These are phyloP conservation scores for Paecilomyces sp. DNA, from an alignment of 2,329 filamentous ascomycete genomes.

Conservation along the genomic window DNA sequence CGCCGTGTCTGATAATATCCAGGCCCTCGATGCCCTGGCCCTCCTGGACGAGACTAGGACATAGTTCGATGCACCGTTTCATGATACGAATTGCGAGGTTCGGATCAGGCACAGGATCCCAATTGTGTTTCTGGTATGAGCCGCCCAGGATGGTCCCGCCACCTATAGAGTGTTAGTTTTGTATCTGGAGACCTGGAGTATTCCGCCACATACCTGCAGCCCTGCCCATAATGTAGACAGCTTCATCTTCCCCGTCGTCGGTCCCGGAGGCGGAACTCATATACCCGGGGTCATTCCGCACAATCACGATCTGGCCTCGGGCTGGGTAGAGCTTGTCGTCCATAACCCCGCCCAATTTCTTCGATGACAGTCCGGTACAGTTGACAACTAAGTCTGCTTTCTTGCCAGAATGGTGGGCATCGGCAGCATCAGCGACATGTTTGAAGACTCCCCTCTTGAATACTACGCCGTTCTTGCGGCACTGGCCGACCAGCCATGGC, in stretches of 20 bases:
- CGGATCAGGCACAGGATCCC: constrained; percentile 71
- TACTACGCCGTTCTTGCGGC: constrained; percentile 63
- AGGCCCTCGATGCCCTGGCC: constrained; percentile 60
- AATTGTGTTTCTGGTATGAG: constrained; percentile 70
- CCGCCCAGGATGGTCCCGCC: constrained; percentile 85
- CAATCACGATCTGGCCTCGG: constrained; percentile 76
- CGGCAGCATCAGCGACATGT: constrained; percentile 67
- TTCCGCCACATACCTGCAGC: constrained; percentile 38
- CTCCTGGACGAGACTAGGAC: constrained; percentile 44
- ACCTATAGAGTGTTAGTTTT: constrained; percentile 27
- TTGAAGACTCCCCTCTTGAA: constrained; percentile 56
- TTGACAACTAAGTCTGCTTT: constrained; percentile 69
- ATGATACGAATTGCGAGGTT: constrained; percentile 79
- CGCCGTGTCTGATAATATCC: constrained; percentile 71
- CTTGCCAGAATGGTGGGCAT: constrained; percentile 50
- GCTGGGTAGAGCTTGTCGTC: constrained; percentile 67
- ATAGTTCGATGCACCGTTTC: constrained; percentile 49
- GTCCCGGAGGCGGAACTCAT: constrained; percentile 67
- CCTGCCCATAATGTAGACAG: constrained; percentile 75
- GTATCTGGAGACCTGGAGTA: not conserved
- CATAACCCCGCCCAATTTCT: constrained; percentile 71
- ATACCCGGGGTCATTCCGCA: constrained; percentile 66
- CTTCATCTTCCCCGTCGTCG: constrained; percentile 65
- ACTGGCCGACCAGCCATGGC: constrained; percentile 76
- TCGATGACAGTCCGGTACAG: constrained; percentile 71